phyloP scores from a whole-genome alignment of 2,329 filamentous ascomycete species.

The Ophiostoma fasciatum region DNA sequence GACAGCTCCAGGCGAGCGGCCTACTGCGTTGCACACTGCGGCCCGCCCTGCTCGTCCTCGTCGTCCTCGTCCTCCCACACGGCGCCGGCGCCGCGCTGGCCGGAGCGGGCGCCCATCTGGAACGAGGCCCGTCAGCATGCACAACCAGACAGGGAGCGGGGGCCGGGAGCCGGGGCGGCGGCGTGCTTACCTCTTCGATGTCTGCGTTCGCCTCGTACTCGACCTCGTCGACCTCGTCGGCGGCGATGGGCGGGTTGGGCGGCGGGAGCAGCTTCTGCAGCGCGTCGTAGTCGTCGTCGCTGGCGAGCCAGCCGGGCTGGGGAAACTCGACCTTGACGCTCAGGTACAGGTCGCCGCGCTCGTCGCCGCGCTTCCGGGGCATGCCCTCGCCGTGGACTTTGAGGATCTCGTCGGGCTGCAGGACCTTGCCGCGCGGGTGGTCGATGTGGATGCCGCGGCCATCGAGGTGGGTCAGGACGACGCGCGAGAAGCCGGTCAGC shows the following conservation, averaged over 20 bases:
- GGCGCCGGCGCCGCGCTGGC: constrained; percentile 48
- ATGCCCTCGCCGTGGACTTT: constrained; percentile 86
- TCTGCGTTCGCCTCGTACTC: constrained; percentile 64
- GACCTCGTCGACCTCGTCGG: constrained; percentile 73
- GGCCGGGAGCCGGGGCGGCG: no score
- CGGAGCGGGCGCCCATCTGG: constrained; percentile 57
- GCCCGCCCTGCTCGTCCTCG: constrained; percentile 47
- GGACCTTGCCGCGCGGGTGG: constrained; percentile 65
- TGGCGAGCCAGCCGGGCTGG: constrained; percentile 65
- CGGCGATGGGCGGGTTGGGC: constrained; percentile 43
- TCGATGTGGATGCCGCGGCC: constrained; percentile 75
- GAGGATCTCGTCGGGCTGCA: constrained; percentile 71
- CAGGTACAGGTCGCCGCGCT: constrained; percentile 76
- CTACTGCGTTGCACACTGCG: constrained; percentile 64
- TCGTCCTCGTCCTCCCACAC: constrained; percentile 57
- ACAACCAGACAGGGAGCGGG: not conserved
- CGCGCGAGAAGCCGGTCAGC: constrained; percentile 74
- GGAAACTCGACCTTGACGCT: constrained; percentile 80
- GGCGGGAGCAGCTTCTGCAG: constrained; percentile 64
- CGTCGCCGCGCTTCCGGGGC: constrained; percentile 76
- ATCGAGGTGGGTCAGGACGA: constrained; percentile 84
- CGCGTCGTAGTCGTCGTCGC: constrained; percentile 54
- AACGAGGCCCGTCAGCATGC: not conserved
- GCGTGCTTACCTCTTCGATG: constrained; percentile 51
- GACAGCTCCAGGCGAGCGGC: no score